Base-by-base conservation (phyloP, 805 yeast genomes). In the Myxozyma vanderwaltii region DNA sequence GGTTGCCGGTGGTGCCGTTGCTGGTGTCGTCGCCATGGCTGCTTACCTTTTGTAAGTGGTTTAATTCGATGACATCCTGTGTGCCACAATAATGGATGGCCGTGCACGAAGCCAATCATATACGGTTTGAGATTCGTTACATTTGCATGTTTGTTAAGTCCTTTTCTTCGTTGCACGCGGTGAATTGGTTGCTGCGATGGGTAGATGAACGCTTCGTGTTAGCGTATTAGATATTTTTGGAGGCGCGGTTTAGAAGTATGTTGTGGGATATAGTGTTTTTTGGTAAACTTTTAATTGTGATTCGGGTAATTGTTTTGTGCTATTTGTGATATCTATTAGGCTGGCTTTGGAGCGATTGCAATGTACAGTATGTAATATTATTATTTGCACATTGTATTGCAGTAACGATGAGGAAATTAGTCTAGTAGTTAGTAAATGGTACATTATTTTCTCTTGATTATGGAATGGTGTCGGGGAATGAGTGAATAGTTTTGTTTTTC, bases 21-120 rank as follows among this genome's bases (percentile, higher is more conserved):
- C 82, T 67, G 82, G 80, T 75, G 75, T 76, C 62, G 80, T 81
- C 61, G 82, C 82, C 56, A 41, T 64, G 24, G 69, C 68, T 58
- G 68, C 68, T 51, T 63, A 65, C 67, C 54, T 66, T 47, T 51
- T 66, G 58, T 66, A 66, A 66, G 61, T 36, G 19, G 52, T 36
- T 33, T 51, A 17, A 4, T 12, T n/a, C n/a, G 50, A 24, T 17
- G 45, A 13, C n/a, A n/a, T n/a, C n/a, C 10, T 40, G 15, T n/a
- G 24, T 8, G 51, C 21, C 13, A 8, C 17, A 33, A 8, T 35
- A 15, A 24, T 35, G 43, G 36, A 13, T 13, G 21, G 51, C 19
- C 23, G n/a, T 24, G 35, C 41, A 4, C 19, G 7, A 10, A 15
- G 19, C 10, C 7, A 15, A 10, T 27, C 5, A 6, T 36, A 6